Percentiles rank a stretch among this genome's conserved stretches.
phyloP scores from a whole-genome alignment of 345 rosid genomes.

The Pseudoturritis turrita region DNA sequence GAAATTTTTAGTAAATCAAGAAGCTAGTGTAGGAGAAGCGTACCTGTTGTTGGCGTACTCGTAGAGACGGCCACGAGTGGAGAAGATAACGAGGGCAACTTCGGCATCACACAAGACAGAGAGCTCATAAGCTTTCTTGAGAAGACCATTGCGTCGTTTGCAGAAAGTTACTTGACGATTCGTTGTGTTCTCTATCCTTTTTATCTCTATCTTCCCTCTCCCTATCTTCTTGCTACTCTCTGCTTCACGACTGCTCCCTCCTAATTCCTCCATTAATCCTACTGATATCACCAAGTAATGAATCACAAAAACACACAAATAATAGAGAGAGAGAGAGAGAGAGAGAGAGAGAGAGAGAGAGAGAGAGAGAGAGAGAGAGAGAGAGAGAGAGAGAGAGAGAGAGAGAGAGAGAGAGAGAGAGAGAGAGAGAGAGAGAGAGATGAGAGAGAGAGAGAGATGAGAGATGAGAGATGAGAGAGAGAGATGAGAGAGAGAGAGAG shows the following conservation, averaged over 20 bases:
- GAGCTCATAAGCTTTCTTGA: constrained; percentile 83
- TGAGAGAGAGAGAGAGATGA: background rate
- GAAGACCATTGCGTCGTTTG: constrained; percentile 75
- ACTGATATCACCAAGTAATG: background rate
- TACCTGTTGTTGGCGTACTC: constrained; percentile 87
- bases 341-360: background rate
- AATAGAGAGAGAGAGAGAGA: background rate
- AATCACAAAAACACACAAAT: background rate
- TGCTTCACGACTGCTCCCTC: constrained; percentile 32
- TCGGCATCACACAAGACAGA: constrained; percentile 87
- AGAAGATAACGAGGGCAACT: constrained; percentile 76
- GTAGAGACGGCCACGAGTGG: constrained; percentile 87
- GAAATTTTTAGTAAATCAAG: background rate
- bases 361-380: background rate
- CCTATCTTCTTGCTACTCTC: constrained; percentile 54
- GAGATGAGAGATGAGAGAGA: too few relatives aligned
- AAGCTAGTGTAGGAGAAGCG: background rate
- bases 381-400: background rate
- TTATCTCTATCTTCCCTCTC: constrained; percentile 81
- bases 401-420: background rate
- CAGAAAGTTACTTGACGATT: constrained; percentile 90
- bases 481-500: background rate
- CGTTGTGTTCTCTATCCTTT: constrained; percentile 76
- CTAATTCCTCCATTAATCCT: constrained; percentile 32
- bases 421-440: background rate